Evolutionary conservation across 768 basidiomycete genomes (phyloP), one percentile per base, ranked within the genome.

Genomic region (Tulasnella sp.): DNA sequence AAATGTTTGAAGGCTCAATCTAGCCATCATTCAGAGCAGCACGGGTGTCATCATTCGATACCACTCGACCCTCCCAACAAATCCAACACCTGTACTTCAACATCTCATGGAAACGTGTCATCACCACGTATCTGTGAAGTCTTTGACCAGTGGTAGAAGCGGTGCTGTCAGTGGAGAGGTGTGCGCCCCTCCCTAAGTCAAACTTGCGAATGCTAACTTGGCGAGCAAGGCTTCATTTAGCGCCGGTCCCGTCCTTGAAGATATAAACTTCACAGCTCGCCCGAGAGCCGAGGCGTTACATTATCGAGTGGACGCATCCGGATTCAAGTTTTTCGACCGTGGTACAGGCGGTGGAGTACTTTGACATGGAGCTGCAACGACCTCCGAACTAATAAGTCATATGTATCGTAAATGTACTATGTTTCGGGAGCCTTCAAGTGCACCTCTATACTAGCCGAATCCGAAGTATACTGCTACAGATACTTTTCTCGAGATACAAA

Each of bases 161-260:
- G 75, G 75, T 19, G 75, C 75, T 1, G 75, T 75, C 19, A 75
- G 75, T 21, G 75, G 75, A 31, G 75, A 75, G 46, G 75, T 56
- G 38, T 52, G 44, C 40, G n/a, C 14, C 39, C 39, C 3, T 40
- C 39, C 10, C 31, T 36, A n/a, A 21, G n/a, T 44, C 38, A 31
- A n/a, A n/a, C 12, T 16, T 74, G 46, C 18, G 40, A 19, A 24
- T 27, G 9, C 27, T 39, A 18, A 74, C 10, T 24, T 48, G 34
- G 4, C 44, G 3, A 18, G 24, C 31, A 21, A 75, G 75, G 52
- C 44, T 4, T 56, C 75, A n/a, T 31, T 75, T 21, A 24, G 24
- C 27, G 44, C 75, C 44, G 75, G 75, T 75, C 75, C 44, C 46
- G n/a, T 27, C 19, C 31, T 75, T 36, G 40, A 44, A 21, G 75